A percentile compares a stretch with the other conserved stretches of the same genome.
Conservation (phyloP, 352 stramenopile genomes). For the Detonula confervacea region DNA sequence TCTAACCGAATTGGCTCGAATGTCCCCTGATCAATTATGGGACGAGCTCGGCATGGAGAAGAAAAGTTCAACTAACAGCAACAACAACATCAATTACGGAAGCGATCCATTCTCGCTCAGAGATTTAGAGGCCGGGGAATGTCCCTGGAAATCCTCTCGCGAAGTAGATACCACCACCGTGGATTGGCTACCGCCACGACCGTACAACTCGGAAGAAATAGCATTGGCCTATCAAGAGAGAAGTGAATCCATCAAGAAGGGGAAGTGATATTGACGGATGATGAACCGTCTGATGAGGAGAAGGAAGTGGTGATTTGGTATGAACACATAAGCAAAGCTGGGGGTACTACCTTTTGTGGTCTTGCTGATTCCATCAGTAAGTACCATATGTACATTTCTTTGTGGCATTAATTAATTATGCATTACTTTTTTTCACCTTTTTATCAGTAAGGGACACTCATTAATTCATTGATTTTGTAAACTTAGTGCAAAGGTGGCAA, state of each 20-base stretch:
- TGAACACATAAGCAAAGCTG: conserved; percentile 61
- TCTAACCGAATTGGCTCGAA: too few relatives aligned
- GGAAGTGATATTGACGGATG: not conserved
- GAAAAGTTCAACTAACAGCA: too few relatives aligned
- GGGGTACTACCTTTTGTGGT: conserved; percentile 55
- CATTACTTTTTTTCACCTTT: not conserved
- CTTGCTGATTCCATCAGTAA: conserved; percentile 47
- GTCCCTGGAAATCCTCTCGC: conserved; percentile 23
- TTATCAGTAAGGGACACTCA: not conserved
- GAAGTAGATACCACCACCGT: too few relatives aligned
- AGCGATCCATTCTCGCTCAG: conserved; percentile 42
- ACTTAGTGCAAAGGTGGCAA: conserved; percentile 8
- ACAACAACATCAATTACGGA: too few relatives aligned
- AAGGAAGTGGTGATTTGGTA: conserved; percentile 49
- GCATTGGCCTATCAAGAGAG: conserved; percentile 12
- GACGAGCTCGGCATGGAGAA: too few relatives aligned
- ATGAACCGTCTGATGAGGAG: not conserved
- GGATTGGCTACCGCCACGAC: conserved; percentile 36
- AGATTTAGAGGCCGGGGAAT: conserved; percentile 36
- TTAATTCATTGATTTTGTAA: not conserved
- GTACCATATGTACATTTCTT: not conserved
- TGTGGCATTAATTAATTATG: not conserved
- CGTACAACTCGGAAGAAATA: conserved; percentile 25
- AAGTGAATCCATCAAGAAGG: not conserved
- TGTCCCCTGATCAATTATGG: too few relatives aligned